Evolutionary conservation across 2,329 filamentous ascomycete genomes (phyloP).

Genomic region (Phoma sp.): DNA sequence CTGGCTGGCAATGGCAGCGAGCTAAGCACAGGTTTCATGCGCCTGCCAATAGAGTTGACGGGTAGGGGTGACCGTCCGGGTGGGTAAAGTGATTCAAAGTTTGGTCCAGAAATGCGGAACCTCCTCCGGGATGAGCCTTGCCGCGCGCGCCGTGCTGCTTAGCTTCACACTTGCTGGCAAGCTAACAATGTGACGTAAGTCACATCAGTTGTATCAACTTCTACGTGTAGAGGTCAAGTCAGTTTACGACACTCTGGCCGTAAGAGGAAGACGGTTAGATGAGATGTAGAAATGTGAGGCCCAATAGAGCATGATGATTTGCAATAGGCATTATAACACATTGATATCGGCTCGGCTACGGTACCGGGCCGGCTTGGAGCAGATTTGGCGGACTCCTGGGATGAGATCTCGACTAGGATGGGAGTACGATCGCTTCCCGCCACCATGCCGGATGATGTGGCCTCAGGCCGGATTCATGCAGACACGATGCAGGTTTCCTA

Average conservation of each 20-base stretch:
- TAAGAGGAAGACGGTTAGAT: not conserved
- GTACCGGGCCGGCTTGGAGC: not conserved
- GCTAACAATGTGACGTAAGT: not conserved
- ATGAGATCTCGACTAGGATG: slow-evolving; percentile 6
- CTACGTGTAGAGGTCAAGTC: not conserved
- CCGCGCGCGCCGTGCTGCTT: slow-evolving; percentile 2
- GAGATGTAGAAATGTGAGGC: not conserved
- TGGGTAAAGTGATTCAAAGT: not conserved
- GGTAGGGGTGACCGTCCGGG: not conserved
- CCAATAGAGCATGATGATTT: no score
- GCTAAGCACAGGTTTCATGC: not conserved
- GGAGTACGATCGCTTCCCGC: slow-evolving; percentile 7
- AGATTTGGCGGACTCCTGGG: not conserved
- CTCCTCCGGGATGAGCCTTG: slow-evolving; percentile 4
- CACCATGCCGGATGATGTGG: not conserved
- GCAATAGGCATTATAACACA: not conserved
- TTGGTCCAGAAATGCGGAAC: slow-evolving; percentile 1
- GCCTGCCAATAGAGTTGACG: not conserved
- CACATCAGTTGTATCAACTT: not conserved
- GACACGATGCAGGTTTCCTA: not conserved
- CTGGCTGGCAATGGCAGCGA: not conserved
- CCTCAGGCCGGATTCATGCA: not conserved
- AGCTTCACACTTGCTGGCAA: not conserved
- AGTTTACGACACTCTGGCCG: not conserved
- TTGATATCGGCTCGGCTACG: not conserved